Evolutionary conservation across 139 green algal species (phyloP).

Genomic region (Chlorella sp.): DNA sequence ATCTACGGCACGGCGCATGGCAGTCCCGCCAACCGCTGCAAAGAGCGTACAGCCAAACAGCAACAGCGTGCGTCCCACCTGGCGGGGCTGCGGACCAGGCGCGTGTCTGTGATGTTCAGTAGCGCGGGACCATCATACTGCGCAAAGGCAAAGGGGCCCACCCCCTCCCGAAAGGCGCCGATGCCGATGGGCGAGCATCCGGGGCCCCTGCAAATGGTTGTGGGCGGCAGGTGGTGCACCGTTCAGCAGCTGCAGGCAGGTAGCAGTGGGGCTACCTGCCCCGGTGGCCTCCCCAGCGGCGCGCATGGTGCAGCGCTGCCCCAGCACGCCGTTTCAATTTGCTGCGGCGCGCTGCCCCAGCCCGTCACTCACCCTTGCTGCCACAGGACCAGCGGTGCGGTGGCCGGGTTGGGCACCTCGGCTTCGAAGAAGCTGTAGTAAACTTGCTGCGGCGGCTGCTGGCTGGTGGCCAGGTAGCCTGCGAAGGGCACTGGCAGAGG

Average conservation of each 20-base stretch:
- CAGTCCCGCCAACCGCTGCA: neutral
- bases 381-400: neutral
- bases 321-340: neutral
- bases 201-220: neutral
- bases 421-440: too few species aligned
- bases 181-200: neutral
- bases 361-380: neutral
- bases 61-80: neutral
- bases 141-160: neutral
- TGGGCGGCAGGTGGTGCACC: neutral
- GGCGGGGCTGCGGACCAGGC: neutral
- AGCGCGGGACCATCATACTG: too few species aligned
- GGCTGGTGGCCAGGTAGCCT: too few species aligned
- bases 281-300: too few species aligned
- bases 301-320: neutral
- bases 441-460: too few species aligned
- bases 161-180: neutral
- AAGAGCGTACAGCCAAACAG: neutral
- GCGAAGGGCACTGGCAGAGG: too few species aligned
- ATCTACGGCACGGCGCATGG: too few species aligned
- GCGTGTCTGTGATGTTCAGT: neutral
- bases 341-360: neutral
- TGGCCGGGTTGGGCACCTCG: neutral
- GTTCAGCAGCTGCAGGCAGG: neutral
- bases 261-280: neutral